Evolutionary conservation across 495 filamentous ascomycete species (phyloP), one percentile per base, ranked within the genome.

Genomic region (Penicillium roqueforti): DNA sequence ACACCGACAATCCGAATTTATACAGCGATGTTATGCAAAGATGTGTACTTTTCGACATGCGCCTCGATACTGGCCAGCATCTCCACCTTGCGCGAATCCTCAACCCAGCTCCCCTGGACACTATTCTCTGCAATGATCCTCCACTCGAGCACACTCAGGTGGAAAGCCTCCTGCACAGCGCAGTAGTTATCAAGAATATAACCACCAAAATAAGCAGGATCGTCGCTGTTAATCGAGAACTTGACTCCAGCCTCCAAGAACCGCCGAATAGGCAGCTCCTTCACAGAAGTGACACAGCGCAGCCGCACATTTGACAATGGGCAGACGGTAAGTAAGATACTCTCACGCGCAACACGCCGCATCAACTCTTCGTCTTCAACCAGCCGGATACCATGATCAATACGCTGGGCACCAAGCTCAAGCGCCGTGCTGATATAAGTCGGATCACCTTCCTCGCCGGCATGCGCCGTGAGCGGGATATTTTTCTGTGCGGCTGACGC

Each of bases 191-290:
- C 84, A 53, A 86, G 69, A 49, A 90, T 83, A 66, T 88, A 90
- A 0, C 83, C 85, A 6, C 87, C 87, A 75, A 91, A 91, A 66
- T 91, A 92, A 9, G 86, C 87, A 42, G 87, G 87, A 64, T 91
- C 87, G 63, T 92, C 86, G 61, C 84, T 86, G 57, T 88, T 88
- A 51, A 88, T 80, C 9, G 82, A 83, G 56, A 88, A 87, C 62
- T 70, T 78, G 28, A 88, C 82, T 0, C 84, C 85, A 3, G 71
- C 73, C 62, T 86, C 82, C 42, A 91, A 58, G 57, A 89, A 87
- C 42, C 58, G 72, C 22, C 85, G 72, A 31, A 91, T 76, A 1
- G 88, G 87, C 10, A 88, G 68, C 29, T 87, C 72, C 8, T 66
- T 65, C 11, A 91, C 70, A 19, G 69, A 69, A 20, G 68, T 43